Percentiles rank a stretch among this genome's conserved stretches.
These are phyloP conservation scores for Fusarium acutatum DNA, from an alignment of 2,329 filamentous ascomycete species.

Conservation along the genomic window DNA sequence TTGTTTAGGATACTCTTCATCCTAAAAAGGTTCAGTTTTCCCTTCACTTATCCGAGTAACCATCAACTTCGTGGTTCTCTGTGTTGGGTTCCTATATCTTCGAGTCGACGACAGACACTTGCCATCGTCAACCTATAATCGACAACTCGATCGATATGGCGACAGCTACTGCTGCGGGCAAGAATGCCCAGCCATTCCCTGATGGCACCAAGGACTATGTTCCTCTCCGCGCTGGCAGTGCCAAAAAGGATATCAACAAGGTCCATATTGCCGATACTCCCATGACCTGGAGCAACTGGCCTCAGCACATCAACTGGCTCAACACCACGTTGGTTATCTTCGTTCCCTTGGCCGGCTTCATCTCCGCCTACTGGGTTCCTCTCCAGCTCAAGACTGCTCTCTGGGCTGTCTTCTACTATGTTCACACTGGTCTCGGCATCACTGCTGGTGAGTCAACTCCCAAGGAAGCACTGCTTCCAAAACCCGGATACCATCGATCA, in stretches of 20 bases:
- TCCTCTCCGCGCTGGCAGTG: constrained; percentile 50
- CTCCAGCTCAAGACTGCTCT: constrained; percentile 75
- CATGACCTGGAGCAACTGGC: constrained; percentile 84
- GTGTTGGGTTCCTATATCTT: constrained; percentile 19
- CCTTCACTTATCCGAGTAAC: constrained; percentile 27
- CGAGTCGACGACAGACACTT: constrained; percentile 26
- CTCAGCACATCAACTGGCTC: constrained; percentile 94
- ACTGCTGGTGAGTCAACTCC: constrained; percentile 68
- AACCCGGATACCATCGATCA: background rate
- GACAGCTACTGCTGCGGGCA: constrained; percentile 51
- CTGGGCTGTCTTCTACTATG: constrained; percentile 82
- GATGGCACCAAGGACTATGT: constrained; percentile 67
- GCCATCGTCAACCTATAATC: constrained; percentile 8
- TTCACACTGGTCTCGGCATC: constrained; percentile 83
- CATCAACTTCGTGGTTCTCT: constrained; percentile 30
- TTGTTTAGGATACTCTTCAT: constrained; percentile 30
- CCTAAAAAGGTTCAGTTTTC: constrained; percentile 23
- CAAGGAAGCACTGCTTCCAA: background rate
- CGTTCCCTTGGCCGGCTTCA: constrained; percentile 76
- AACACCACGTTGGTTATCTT: constrained; percentile 84
- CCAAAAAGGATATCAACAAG: constrained; percentile 45
- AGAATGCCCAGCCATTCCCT: constrained; percentile 51
- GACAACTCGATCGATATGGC: constrained; percentile 43
- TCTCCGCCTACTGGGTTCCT: constrained; percentile 82
- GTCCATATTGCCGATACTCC: constrained; percentile 83